These are phyloP conservation scores for Aspergillus udagawae DNA, from an alignment of 2,329 filamentous ascomycete genomes.

Conservation along the genomic window DNA sequence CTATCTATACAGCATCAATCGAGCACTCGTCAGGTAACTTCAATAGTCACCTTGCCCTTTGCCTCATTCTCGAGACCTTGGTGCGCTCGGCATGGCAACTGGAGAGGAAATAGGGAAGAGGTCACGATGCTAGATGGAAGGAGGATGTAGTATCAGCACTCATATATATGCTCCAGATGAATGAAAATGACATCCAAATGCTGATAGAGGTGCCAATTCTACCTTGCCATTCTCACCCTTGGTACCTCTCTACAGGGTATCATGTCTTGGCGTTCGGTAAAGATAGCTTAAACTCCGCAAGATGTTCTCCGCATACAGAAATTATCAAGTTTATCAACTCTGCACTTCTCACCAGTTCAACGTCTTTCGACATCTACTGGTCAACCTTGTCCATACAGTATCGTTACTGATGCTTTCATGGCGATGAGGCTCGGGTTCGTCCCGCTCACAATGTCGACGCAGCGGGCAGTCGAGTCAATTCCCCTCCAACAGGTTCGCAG, in stretches of 20 bases:
- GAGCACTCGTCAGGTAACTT: not conserved
- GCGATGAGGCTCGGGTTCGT: slow-evolving; percentile 15
- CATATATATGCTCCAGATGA: not conserved
- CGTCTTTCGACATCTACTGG: slow-evolving; percentile 1
- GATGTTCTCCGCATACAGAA: not conserved
- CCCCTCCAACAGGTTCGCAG: slow-evolving; percentile 4
- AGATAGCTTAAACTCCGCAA: not conserved
- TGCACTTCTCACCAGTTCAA: not conserved
- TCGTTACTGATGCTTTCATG: slow-evolving; percentile 18
- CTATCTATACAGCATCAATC: not conserved
- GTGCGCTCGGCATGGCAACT: not conserved
- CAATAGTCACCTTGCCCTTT: not conserved
- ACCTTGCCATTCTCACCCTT: not conserved
- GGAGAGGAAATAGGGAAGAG: not conserved
- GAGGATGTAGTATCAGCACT: not conserved
- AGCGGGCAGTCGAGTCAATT: slow-evolving; percentile 10
- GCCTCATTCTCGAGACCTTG: no score
- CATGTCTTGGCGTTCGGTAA: not conserved
- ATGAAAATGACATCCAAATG: not conserved
- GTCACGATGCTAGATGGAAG: not conserved
- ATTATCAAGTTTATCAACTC: not conserved
- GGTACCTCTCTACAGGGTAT: not conserved
- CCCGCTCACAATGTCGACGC: slow-evolving; percentile 15
- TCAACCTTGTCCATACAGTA: not conserved
- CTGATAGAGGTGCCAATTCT: not conserved